Evolutionary conservation across 352 stramenopile genomes (phyloP).

Genomic region (Blastocystis sp.): DNA sequence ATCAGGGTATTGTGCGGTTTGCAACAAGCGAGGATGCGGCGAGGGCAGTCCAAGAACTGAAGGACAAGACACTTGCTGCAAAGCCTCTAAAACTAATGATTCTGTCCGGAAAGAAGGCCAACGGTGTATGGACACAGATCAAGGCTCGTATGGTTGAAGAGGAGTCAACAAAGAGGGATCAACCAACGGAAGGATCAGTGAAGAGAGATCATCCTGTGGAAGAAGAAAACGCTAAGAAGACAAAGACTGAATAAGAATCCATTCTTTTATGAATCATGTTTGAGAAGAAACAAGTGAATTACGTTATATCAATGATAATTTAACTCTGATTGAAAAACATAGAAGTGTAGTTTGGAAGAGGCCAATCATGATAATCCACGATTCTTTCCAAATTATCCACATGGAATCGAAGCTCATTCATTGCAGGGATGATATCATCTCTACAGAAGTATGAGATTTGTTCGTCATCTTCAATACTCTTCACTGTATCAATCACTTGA

Average conservation of each 20-base stretch:
- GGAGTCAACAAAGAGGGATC: conserved; percentile 22
- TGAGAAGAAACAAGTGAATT: not conserved
- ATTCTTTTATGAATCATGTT: not conserved
- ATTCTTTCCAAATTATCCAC: conserved; percentile 69
- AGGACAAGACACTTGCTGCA: conserved; percentile 18
- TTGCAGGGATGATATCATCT: conserved; percentile 68
- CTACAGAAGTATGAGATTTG: conserved; percentile 65
- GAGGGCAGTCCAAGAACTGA: conserved; percentile 40
- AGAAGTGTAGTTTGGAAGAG: conserved; percentile 69
- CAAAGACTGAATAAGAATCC: conserved; percentile 2
- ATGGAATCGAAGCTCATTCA: conserved; percentile 66
- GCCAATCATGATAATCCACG: conserved; percentile 65
- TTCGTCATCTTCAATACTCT: not conserved
- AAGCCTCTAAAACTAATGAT: conserved; percentile 49
- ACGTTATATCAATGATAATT: not conserved
- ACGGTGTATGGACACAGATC: conserved; percentile 62
- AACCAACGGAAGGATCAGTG: not conserved
- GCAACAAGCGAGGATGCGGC: conserved; percentile 25
- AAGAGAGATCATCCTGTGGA: conserved; percentile 11
- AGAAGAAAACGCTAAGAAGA: conserved; percentile 8
- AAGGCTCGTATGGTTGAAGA: conserved; percentile 34
- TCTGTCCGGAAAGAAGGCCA: conserved; percentile 55
- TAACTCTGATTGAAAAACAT: conserved; percentile 70
- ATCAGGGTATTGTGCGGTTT: conserved; percentile 45
- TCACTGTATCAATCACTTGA: conserved; percentile 42